Evolutionary conservation across 176 grass and related monocot genomes (phyloP), one percentile per base, ranked within the genome.

Genomic region (Ensete glaucum): DNA sequence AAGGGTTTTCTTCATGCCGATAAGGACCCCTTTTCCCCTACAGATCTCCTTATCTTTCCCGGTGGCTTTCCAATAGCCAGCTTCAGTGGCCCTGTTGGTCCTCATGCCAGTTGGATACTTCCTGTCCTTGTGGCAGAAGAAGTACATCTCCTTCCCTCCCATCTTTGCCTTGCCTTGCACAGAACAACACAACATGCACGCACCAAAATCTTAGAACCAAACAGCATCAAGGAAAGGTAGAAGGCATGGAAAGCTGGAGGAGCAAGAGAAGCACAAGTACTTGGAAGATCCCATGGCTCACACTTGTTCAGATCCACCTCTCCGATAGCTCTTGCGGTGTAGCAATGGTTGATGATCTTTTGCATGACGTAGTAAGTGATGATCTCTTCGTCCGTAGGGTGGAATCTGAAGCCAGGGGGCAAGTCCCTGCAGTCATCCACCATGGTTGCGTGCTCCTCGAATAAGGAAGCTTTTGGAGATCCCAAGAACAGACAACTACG

Each of bases 1-100:
- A 62, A 99, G 96, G 76, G 96, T 99, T 78, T 99, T 99, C 91
- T 99, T 99, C 96, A 99, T 99, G 57, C 96, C 96, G 20, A 99
- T 86, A 13, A 99, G 91, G 58, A 83, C 2, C 13, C 84, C 83
- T 54, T 70, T 85, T 26, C 84, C 88, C 22, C 76, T 72, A 62
- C 82, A 88, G 73, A 99, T 99, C 74, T 99, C 96, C 87, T 91
- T 95, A 76, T 99, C 96, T 81, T 99, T 99, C 60, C 96, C 96
- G 29, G 96, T 99, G 43, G 96, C 96, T 85, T 99, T 99, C 96
- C 96, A 99, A 78, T 99, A 99, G 0, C 96, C 96, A 17, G 73
- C 82, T 66, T 86, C 83, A n/a, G 96, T 99, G 52, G 96, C 96
- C 25, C 96, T 75, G 76, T 99, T 99, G 11, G 96, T 99, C 51